Percentiles rank a stretch among this genome's conserved stretches.
Evolutionary conservation across 352 stramenopile genomes (phyloP).

Genomic region (Phytophthora macrochlamydospora): DNA sequence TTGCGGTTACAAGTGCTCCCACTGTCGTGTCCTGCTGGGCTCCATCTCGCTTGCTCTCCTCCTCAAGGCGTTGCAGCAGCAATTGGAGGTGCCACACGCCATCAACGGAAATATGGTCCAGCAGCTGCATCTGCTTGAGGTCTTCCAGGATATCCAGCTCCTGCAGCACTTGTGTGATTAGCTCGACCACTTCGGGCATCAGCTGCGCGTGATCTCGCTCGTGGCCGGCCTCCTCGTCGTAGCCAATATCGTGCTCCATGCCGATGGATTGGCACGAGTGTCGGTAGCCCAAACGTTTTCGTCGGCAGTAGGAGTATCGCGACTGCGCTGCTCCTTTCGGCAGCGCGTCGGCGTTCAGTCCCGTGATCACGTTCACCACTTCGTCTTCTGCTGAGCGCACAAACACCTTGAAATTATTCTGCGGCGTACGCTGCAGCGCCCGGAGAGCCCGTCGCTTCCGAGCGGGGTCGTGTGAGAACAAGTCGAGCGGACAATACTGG

Average conservation of each 20-base stretch:
- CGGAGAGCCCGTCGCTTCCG: conserved; percentile 67
- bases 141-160: conserved; percentile 78
- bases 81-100: conserved; percentile 72
- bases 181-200: conserved; percentile 70
- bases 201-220: conserved; percentile 43
- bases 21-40: conserved; percentile 19
- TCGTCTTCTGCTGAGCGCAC: conserved; percentile 80
- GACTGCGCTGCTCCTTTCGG: conserved; percentile 70
- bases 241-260: conserved; percentile 47
- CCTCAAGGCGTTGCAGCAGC: conserved; percentile 49
- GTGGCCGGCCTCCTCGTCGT: conserved; percentile 38
- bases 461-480: conserved; percentile 72
- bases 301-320: conserved; percentile 70
- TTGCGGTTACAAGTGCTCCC: conserved; percentile 38
- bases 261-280: conserved; percentile 80
- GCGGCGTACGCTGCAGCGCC: conserved; percentile 77
- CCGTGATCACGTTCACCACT: conserved; percentile 81
- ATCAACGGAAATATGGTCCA: conserved; percentile 85
- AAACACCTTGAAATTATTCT: conserved; percentile 92
- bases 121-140: conserved; percentile 82
- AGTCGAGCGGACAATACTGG: conserved; percentile 81
- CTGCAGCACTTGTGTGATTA: conserved; percentile 79
- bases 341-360: conserved; percentile 65
- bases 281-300: conserved; percentile 78
- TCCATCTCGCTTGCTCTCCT: conserved; percentile 17